Evolutionary conservation across 2,329 filamentous ascomycete genomes (phyloP), one percentile per base, ranked within the genome.

Genomic region (Hymenoscyphus scutula): DNA sequence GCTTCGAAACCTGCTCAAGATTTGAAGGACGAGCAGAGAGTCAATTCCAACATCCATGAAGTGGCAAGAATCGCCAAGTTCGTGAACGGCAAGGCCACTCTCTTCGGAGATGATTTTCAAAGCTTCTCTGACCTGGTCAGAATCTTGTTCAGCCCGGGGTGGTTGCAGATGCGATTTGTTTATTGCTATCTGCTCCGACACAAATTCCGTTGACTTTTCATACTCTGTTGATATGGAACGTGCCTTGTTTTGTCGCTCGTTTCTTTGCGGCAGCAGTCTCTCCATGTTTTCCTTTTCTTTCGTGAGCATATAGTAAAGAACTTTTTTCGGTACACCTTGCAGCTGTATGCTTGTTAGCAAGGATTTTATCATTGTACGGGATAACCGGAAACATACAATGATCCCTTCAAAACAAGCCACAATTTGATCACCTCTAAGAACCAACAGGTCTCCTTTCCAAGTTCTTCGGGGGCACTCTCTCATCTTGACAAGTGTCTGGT

Each of bases 11-110:
- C 82, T 78, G 19, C 81, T 82, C 11, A 79, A 78, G 45, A 86
- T 83, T 3, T 81, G 84, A 45, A 87, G 74, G 1, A 81, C 78
- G 74, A 87, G 81, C 19, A 87, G 77, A 2, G 84, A 86, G 70
- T 87, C 84, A n/a, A 86, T 81, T 23, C 84, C 84, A 2, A 85
- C 76, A 65, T 86, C 83, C 2, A 78, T 75, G 68, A 86, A 84
- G 48, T 76, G 77, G 11, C 82, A 82, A 61, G 81, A 80, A 66
- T 85, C 82, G 1, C 77, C 81, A 2, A 86, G 75, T 68, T 86
- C 84, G 51, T 81, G 80, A 17, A 80, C 74, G n/a, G 77, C 76
- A 38, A 84, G 77, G 64, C 83, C 83, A 5, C 82, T 78, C 69
- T 86, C 84, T 63, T 81, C 80, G 3, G 83, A 81, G 53, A 86